Evolutionary conservation across 1,139 yeast species (phyloP), one percentile per base, ranked within the genome.

Genomic region (Saccharomyces hybrid): DNA sequence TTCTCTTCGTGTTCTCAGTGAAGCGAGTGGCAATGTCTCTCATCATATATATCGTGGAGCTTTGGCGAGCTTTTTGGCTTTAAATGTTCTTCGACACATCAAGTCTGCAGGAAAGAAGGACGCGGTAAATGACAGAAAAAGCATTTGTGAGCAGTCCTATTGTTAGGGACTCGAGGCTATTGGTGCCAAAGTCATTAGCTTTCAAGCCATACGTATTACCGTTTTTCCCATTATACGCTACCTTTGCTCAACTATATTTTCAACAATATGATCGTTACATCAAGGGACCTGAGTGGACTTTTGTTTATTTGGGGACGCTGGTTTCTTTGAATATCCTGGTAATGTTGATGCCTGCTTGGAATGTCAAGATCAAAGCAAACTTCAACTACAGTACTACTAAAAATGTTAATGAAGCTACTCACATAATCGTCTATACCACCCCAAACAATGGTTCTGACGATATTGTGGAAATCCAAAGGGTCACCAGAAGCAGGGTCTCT

Each of bases 341-440:
- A 56, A 81, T 93, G 86, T 80, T 93, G 70, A 82, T 90, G 82
- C 97, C 99, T n/a, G 87, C 87, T 67, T 93, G 99, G 99, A 89
- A 85, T 68, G 80, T 90, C 56, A 78, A 81, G 55, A 74, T 93
- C 58, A 80, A 82, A 59, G 80, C 88, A 41, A 71, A 71, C n/a
- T 90, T 93, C 74, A 87, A 89, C 67, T 88, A 86, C 66, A 60
- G 70, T 38, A 63, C 68, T 50, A 85, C 84, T n/a, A 61, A 72
- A 27, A 65, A 75, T 53, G 74, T 89, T 51, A 73, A 73, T 28
- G 81, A 81, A 55, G 97, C 97, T 7, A 69, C 84, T 47, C 82
- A 84, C 64, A 81, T 93, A 59, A 78, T 86, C 69, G 78, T 95
- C 59, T 79, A 82, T 51, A 96, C 99, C 3, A 86, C 87, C 28